Evolutionary conservation across 805 yeast species (phyloP).

Genomic region (Spathaspora girioi): DNA sequence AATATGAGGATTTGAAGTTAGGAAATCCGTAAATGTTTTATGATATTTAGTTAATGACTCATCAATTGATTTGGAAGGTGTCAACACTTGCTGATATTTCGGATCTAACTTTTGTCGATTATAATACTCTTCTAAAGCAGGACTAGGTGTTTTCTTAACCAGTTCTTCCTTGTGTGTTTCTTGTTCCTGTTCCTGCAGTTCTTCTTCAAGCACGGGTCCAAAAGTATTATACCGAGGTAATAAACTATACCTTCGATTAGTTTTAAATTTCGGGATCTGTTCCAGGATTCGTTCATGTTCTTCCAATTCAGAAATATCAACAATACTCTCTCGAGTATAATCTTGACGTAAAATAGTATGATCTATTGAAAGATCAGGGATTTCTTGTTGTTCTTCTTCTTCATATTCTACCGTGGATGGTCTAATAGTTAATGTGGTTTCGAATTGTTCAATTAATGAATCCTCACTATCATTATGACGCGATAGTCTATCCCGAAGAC

Average conservation of each 20-base stretch:
- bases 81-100: constrained; percentile 25
- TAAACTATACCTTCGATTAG: constrained; percentile 27
- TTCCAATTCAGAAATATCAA: constrained; percentile 31
- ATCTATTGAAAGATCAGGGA: constrained; percentile 35
- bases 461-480: constrained; percentile 29
- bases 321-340: constrained; percentile 28
- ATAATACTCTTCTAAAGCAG: constrained; percentile 12
- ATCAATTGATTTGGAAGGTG: constrained; percentile 36
- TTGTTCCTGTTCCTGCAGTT: constrained; percentile 4
- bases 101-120: constrained; percentile 9
- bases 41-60: constrained; percentile 33
- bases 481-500: not conserved
- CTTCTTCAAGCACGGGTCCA: constrained; percentile 5
- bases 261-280: constrained; percentile 33
- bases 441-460: constrained; percentile 40
- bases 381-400: constrained; percentile 23
- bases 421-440: constrained; percentile 39
- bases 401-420: constrained; percentile 36
- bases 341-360: constrained; percentile 28
- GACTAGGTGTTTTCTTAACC: constrained; percentile 10
- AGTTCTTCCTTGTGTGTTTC: constrained; percentile 1
- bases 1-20: constrained; percentile 40
- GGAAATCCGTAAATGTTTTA: constrained; percentile 40
- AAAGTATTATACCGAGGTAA: constrained; percentile 21
- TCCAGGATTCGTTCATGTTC: constrained; percentile 32